phyloP scores from a whole-genome alignment of 1,284 basidiomycete genomes.

The Ustilago nuda region DNA sequence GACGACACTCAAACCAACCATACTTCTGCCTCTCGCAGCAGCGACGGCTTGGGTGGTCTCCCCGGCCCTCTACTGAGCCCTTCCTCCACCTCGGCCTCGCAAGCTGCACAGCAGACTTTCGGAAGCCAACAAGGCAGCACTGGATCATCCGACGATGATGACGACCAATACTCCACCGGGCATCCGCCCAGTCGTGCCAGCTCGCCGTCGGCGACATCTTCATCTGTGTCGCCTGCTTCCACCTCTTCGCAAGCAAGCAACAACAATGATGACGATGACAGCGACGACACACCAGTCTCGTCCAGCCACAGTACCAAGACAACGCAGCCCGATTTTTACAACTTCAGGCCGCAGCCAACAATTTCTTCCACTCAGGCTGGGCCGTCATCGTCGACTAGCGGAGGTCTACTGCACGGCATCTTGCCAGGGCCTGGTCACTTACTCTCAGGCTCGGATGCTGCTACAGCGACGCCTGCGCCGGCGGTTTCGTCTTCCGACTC shows the following conservation, averaged over 20 bases:
- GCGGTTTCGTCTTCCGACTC: neutral
- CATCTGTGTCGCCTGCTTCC: slow-evolving; percentile 2
- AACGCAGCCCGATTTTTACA: slow-evolving; percentile 31
- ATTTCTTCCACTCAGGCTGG: slow-evolving; percentile 13
- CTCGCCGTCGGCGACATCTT: slow-evolving; percentile 13
- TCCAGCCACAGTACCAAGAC: slow-evolving; percentile 18
- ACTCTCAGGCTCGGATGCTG: neutral
- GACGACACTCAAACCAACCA: neutral
- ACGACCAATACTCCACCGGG: neutral
- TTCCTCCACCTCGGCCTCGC: slow-evolving; percentile 14
- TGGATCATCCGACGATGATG: neutral
- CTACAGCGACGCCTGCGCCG: neutral
- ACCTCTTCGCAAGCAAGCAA: slow-evolving; percentile 3
- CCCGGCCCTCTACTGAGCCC: slow-evolving; percentile 6
- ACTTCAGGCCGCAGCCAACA: slow-evolving; percentile 25
- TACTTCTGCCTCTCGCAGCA: neutral
- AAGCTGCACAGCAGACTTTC: slow-evolving; percentile 10
- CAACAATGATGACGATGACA: slow-evolving; percentile 1
- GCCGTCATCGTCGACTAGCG: slow-evolving; percentile 2
- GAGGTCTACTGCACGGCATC: neutral
- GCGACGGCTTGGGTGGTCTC: slow-evolving; percentile 7
- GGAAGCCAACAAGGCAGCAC: neutral
- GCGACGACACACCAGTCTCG: slow-evolving; percentile 7
- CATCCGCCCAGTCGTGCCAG: neutral
- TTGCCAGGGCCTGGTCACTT: neutral